These are phyloP conservation scores for Evernia prunastri DNA, from an alignment of 495 filamentous ascomycete genomes.

Conservation along the genomic window DNA sequence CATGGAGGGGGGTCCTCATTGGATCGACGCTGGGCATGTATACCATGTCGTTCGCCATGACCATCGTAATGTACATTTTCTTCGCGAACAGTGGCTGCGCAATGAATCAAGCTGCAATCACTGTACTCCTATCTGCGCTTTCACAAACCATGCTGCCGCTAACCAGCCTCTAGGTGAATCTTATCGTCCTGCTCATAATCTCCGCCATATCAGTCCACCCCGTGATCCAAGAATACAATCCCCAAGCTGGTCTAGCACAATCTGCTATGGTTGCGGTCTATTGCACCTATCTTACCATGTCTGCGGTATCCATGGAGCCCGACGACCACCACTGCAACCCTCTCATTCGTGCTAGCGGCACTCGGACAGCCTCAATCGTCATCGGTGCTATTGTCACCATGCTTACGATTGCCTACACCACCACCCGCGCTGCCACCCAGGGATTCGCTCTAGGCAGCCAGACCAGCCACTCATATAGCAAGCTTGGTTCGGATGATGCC, in stretches of 20 bases:
- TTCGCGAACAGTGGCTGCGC: conserved; percentile 76
- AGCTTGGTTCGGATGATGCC: conserved; percentile 59
- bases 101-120: conserved; percentile 85
- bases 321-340: conserved; percentile 95
- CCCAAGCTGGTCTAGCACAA: conserved; percentile 88
- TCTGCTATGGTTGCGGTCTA: conserved; percentile 96
- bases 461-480: conserved; percentile 53
- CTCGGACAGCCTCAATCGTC: conserved; percentile 82
- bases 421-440: conserved; percentile 91
- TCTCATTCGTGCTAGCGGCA: conserved; percentile 76
- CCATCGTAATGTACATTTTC: conserved; percentile 94
- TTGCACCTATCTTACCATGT: conserved; percentile 98
- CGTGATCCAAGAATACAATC: conserved; percentile 82
- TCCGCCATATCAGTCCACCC: conserved; percentile 86
- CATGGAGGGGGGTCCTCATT: conserved; percentile 82
- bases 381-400: conserved; percentile 93
- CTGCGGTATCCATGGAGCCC: conserved; percentile 96
- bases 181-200: conserved; percentile 74
- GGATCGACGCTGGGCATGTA: conserved; percentile 95
- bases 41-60: conserved; percentile 81
- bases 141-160: neutral
- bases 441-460: conserved; percentile 72
- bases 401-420: conserved; percentile 95
- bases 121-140: conserved; percentile 25
- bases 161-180: conserved; percentile 45